Base-by-base conservation (phyloP, 352 stramenopile species). In the Pythium rhizo-oryzae region DNA sequence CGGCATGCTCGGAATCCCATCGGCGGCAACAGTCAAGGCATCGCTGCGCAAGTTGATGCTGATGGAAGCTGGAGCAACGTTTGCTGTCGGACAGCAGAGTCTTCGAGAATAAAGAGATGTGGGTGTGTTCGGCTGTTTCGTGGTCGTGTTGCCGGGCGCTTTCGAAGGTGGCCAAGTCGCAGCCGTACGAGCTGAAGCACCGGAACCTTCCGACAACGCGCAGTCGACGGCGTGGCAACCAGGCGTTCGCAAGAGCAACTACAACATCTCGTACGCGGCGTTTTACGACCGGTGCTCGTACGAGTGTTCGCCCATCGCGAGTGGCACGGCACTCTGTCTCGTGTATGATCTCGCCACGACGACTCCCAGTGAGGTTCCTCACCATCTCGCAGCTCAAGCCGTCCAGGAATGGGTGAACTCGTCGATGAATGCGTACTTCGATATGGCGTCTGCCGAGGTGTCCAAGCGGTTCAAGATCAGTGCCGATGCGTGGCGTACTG, bases 271-370 rank as follows among this genome's bases (percentile, higher is more conserved):
- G 50, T 56, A 56, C 9, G 50, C 50, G 2, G 50, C 15, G 25
- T 56, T 56, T n/a, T 56, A 56, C 24, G 50, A 56, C 18, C 24
- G 16, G 21, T 56, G 24, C 50, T 6, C 12, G 24, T 39, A 21
- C 24, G 4, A 11, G 4, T 11, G 23, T n/a, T 8, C 35, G 50
- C 50, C 50, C 5, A 21, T 56, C 11, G 12, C 21, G 13, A 55
- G 21, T 9, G 49, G 49, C 25, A 9, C 25, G 15, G 49, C 49
- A 35, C 16, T 55, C 2, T 55, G 12, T 35, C 25, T 55, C 23
- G 49, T 16, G 49, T 55, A 55, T 23, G 49, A 55, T 55, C 49
- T 55, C 49, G 23, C 30, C 25, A 35, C 49, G 49, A 55, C 49
- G 7, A 55, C 49, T n/a, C 47, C 47, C 3, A 5, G 49, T 4